Conservation (phyloP, 2,329 filamentous ascomycete species). For the Furcasterigmium furcatum region DNA sequence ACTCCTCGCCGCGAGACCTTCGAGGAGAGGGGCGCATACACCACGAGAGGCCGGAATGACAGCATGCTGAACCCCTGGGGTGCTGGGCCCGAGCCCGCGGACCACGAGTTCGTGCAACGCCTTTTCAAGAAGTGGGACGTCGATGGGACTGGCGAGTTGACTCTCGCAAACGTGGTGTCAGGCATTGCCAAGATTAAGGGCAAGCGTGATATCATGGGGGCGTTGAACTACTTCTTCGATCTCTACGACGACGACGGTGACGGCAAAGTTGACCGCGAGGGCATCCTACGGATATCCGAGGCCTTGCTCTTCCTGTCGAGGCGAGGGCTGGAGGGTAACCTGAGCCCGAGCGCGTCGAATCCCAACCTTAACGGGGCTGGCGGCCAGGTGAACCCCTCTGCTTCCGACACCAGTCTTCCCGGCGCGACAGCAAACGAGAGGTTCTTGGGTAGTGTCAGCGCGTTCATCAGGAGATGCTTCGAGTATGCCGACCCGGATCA, state of each 20-base stretch:
- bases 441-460: conserved; percentile 89
- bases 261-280: conserved; percentile 90
- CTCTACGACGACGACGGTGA: conserved; percentile 92
- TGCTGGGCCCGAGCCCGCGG: conserved; percentile 65
- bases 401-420: conserved; percentile 33
- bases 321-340: conserved; percentile 74
- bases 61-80: conserved; percentile 48
- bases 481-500: conserved; percentile 96
- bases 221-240: conserved; percentile 96
- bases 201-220: conserved; percentile 93
- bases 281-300: conserved; percentile 92
- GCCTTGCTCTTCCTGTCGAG: conserved; percentile 89
- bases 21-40: conserved; percentile 46
- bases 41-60: conserved; percentile 8
- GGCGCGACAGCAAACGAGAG: conserved; percentile 74
- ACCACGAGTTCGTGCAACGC: conserved; percentile 91
- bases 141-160: conserved; percentile 73
- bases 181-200: conserved; percentile 91
- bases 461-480: conserved; percentile 94
- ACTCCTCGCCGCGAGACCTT: conserved; percentile 46
- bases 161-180: conserved; percentile 86
- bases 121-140: conserved; percentile 88
- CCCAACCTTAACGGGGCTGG: conserved; percentile 52
- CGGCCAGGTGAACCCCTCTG: conserved; percentile 30
- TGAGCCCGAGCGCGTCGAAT: conserved; percentile 62